Percentiles rank a stretch among this genome's conserved stretches.
These are phyloP conservation scores for Colletotrichum musae DNA, from an alignment of 2,329 filamentous ascomycete species.

Conservation along the genomic window DNA sequence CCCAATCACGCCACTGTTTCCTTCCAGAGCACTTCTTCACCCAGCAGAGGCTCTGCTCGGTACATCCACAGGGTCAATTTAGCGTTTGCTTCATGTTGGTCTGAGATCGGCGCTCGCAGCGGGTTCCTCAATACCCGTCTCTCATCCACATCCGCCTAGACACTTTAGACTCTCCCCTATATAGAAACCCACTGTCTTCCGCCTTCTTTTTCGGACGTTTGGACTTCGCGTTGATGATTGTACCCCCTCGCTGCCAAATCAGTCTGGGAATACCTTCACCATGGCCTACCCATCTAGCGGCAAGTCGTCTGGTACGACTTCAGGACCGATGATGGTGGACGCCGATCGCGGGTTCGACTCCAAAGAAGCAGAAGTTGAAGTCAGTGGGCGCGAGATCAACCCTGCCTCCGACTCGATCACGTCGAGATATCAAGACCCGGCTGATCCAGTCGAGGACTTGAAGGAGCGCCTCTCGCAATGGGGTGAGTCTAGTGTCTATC, in stretches of 20 bases:
- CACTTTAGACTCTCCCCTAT: constrained; percentile 42
- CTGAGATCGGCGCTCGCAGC: constrained; percentile 40
- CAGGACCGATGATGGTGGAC: constrained; percentile 44
- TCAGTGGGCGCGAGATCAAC: constrained; percentile 48
- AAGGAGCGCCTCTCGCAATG: constrained; percentile 58
- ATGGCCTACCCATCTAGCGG: constrained; percentile 51
- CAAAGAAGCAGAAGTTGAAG: constrained; percentile 48
- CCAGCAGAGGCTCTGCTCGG: constrained; percentile 13
- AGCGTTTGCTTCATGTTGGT: constrained; percentile 44
- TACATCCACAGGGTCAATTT: constrained; percentile 26
- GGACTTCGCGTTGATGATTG: constrained; percentile 25
- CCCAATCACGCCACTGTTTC: constrained; percentile 26
- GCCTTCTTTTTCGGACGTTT: constrained; percentile 23
- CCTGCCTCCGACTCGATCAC: constrained; percentile 41
- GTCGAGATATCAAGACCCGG: constrained; percentile 38
- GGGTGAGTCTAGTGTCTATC: constrained; percentile 55
- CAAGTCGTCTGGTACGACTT: constrained; percentile 51
- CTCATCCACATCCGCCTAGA: constrained; percentile 20
- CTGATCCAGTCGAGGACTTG: constrained; percentile 49
- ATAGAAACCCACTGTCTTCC: constrained; percentile 41
- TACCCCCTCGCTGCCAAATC: constrained; percentile 30
- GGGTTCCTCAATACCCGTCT: constrained; percentile 29
- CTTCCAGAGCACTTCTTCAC: constrained; percentile 1
- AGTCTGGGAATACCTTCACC: constrained; percentile 41
- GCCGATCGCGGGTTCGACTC: constrained; percentile 46